Conservation (phyloP, 495 filamentous ascomycete genomes). For the Neurospora sp. region DNA sequence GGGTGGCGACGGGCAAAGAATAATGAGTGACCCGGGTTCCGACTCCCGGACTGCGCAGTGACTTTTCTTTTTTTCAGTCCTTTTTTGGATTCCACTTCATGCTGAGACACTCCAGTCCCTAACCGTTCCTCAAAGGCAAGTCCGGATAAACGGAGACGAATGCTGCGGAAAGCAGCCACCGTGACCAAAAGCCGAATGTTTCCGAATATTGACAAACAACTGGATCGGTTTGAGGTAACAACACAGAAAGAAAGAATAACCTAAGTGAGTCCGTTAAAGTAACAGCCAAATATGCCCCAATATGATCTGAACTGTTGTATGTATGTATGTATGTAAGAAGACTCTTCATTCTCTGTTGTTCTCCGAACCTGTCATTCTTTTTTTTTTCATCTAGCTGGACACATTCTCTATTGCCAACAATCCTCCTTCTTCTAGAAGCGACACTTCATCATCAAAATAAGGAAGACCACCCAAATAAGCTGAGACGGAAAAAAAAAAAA, state of each 20-base stretch:
- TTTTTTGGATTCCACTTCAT: neutral
- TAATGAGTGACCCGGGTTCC: neutral
- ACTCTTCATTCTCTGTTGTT: neutral
- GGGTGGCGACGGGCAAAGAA: neutral
- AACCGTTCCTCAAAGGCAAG: neutral
- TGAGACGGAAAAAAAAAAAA: neutral
- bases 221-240: neutral
- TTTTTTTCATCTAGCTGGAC: neutral
- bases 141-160: neutral
- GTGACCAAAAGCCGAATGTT: neutral
- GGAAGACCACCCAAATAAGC: neutral
- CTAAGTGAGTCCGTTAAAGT: neutral
- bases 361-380: neutral
- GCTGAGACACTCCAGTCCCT: neutral
- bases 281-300: neutral
- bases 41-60: neutral
- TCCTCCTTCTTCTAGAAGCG: neutral
- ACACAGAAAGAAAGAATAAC: neutral
- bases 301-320: neutral
- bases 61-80: neutral
- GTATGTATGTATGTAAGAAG: neutral
- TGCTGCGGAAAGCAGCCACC: neutral
- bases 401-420: neutral
- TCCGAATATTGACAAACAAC: neutral
- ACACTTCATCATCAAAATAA: neutral